These are phyloP conservation scores for Acanthamoeba healyi DNA, from an alignment of 208 protist species.

Conservation along the genomic window DNA sequence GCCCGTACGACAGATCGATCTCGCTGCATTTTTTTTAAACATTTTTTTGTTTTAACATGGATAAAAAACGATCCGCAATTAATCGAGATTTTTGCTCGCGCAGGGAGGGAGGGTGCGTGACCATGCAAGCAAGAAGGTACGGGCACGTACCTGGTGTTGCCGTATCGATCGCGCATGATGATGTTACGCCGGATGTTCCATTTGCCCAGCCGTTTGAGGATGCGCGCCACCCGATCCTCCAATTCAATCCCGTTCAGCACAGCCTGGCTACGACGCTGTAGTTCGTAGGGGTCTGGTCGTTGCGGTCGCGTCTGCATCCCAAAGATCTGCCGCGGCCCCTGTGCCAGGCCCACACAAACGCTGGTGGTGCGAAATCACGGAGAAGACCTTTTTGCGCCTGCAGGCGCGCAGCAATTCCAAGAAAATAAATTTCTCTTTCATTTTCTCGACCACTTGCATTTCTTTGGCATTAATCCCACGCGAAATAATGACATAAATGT, in stretches of 20 bases:
- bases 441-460: too few species aligned
- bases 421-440: too few species aligned
- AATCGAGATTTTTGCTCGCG: too few species aligned
- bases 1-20: constrained; percentile 81
- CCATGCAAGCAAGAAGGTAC: neutral
- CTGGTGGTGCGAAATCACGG: too few species aligned
- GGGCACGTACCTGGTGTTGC: constrained; percentile 57
- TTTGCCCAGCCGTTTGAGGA: neutral
- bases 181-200: constrained; percentile 79
- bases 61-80: neutral
- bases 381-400: too few species aligned
- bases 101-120: too few species aligned
- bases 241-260: constrained; percentile 2
- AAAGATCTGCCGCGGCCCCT: too few species aligned
- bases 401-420: too few species aligned
- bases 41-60: neutral
- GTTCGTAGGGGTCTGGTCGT: neutral
- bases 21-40: constrained; percentile 34
- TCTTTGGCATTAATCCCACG: too few species aligned
- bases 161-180: constrained; percentile 69
- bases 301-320: neutral
- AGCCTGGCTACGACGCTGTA: too few species aligned
- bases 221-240: constrained; percentile 31
- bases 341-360: neutral
- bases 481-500: too few species aligned